These are phyloP conservation scores for Fusarium armeniacum DNA, from an alignment of 2,329 filamentous ascomycete species.

Conservation along the genomic window DNA sequence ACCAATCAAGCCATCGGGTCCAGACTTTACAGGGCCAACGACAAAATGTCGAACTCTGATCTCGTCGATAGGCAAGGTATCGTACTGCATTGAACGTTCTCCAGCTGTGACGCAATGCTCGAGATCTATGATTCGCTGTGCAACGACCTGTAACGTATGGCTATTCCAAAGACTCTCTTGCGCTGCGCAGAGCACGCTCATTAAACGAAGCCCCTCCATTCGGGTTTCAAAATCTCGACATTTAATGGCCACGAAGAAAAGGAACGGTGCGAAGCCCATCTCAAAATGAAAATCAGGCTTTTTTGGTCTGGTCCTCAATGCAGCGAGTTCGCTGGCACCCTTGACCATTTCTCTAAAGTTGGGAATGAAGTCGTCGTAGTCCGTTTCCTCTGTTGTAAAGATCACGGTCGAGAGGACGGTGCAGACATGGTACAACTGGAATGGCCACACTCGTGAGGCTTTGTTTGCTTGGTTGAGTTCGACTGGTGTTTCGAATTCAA, in stretches of 20 bases:
- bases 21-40: constrained; percentile 11
- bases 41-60: constrained; percentile 29
- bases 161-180: constrained; percentile 35
- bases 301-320: not conserved
- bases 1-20: not conserved
- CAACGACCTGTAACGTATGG: constrained; percentile 16
- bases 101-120: constrained; percentile 15
- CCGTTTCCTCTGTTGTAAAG: constrained; percentile 9
- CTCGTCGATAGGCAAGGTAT: constrained; percentile 2
- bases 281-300: constrained; percentile 20
- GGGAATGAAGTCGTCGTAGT: constrained; percentile 15
- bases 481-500: constrained; percentile 1
- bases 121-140: constrained; percentile 25
- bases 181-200: constrained; percentile 22
- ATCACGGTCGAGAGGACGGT: constrained; percentile 6
- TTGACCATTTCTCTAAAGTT: constrained; percentile 22
- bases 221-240: constrained; percentile 25
- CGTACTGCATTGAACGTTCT: not conserved
- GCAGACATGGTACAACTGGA: constrained; percentile 23
- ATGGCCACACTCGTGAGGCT: constrained; percentile 18
- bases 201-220: constrained; percentile 10
- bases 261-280: constrained; percentile 25
- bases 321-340: constrained; percentile 10
- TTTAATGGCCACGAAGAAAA: constrained; percentile 25
- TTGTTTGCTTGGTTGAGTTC: not conserved